A percentile compares a stretch with the other conserved stretches of the same genome.
Evolutionary conservation across 306 rosid genomes (phyloP).

Genomic region (Mimosa bimucronata): DNA sequence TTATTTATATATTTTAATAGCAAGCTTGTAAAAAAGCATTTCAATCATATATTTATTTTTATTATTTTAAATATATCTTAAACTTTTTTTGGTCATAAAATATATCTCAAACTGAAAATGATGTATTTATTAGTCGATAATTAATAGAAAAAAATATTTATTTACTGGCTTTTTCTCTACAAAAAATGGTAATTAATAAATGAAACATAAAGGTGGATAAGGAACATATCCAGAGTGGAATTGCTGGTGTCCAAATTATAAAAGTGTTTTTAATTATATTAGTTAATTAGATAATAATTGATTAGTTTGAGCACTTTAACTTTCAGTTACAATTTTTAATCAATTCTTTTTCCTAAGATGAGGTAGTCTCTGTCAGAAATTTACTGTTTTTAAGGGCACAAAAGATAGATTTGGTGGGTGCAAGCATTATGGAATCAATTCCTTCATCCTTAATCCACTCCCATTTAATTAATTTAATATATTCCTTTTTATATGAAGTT

Average conservation of each 20-base stretch:
- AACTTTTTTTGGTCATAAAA: no score
- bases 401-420: constrained; percentile 22
- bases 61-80: not conserved
- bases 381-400: constrained; percentile 11
- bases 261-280: not conserved
- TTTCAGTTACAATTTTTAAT: not conserved
- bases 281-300: not conserved
- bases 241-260: constrained; percentile 29
- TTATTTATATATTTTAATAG: not conserved
- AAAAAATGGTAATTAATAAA: constrained; percentile 36
- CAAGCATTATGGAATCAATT: constrained; percentile 25
- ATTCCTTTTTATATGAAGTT: constrained; percentile 21
- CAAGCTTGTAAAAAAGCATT: not conserved
- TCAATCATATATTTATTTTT: constrained; percentile 11
- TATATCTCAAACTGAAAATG: not conserved
- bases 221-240: constrained; percentile 35
- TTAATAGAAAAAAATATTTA: no score
- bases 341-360: not conserved
- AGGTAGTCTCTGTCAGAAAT: not conserved
- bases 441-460: constrained; percentile 22
- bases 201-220: constrained; percentile 38
- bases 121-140: not conserved
- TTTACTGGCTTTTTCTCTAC: not conserved
- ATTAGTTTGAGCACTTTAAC: not conserved
- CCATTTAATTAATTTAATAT: constrained; percentile 6